Evolutionary conservation across 2,329 filamentous ascomycete genomes (phyloP), one percentile per base, ranked within the genome.

Genomic region (Decorospora gaudefroyi): DNA sequence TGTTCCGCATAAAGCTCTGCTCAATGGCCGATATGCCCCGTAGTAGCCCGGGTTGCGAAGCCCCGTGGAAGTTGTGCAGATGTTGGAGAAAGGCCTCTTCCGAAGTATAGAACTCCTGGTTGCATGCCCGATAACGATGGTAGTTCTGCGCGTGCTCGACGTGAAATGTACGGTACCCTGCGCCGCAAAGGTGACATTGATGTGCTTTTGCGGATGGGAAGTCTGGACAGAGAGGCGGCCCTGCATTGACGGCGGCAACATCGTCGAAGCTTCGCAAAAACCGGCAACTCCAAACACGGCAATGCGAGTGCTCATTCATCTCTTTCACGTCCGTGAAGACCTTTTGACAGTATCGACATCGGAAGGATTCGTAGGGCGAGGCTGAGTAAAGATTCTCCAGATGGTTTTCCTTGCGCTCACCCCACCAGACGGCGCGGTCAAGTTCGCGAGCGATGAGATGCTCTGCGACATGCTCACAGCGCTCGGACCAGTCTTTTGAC

Each of bases 241-340:
- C 63, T 16, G 55, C 55, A 35, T 62, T 68, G 29, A 66, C 61
- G 4, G 65, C 61, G 17, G 64, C 61, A 22, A 69, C 51, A 26
- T 68, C 65, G 29, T 66, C 63, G 34, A 66, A 68, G 12, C 58
- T 67, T 26, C 53, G 56, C 7, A 69, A 39, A 31, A 69, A 69
- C 8, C 65, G 64, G 43, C 65, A 69, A 18, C 62, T 66, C 64
- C 64, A 69, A 15, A 69, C 62, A 29, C 62, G 61, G 38, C 65
- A 69, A 25, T 67, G 63, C 2, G 59, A 55, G 35, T 69, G 65
- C 18, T 65, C 59, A 28, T 65, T 62, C 59, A 65, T 65, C 4
- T 61, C 50, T 16, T 61, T 53, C 26, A 49, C 49, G 25, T 67
- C 62, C 2, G 55, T 62, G 16, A 69, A 67, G 4, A 67, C 52